These are phyloP conservation scores for Salix brachista DNA, from an alignment of 345 rosid genomes.

Conservation along the genomic window DNA sequence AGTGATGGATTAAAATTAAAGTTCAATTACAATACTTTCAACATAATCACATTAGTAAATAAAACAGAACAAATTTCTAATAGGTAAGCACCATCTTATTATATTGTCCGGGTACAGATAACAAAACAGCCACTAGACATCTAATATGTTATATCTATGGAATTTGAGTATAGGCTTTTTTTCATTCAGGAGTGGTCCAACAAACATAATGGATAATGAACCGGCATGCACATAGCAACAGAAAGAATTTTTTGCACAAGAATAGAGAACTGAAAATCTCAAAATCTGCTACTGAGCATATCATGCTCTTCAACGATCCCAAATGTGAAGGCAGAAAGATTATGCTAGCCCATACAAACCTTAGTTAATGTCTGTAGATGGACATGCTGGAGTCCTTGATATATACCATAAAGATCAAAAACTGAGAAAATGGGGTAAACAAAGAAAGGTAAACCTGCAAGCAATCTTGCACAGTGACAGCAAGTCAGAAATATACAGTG, in stretches of 20 bases:
- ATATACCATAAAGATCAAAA: constrained; percentile 79
- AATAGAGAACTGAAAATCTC: background rate
- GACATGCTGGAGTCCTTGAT: constrained; percentile 78
- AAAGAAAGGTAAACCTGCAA: constrained; percentile 60
- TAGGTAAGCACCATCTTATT: background rate
- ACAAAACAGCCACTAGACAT: background rate
- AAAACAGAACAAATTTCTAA: background rate
- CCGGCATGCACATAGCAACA: too few species aligned
- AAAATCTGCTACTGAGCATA: background rate
- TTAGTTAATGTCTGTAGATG: constrained; percentile 82
- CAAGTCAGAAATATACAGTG: constrained; percentile 19
- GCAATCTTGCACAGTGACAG: constrained; percentile 41
- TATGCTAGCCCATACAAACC: constrained; percentile 34
- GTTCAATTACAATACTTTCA: background rate
- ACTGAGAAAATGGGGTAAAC: constrained; percentile 73
- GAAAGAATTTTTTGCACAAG: too few species aligned
- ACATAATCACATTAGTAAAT: background rate
- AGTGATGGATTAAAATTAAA: background rate
- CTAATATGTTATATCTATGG: background rate
- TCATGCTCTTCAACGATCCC: background rate
- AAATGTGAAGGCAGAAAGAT: background rate
- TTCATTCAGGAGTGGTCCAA: too few species aligned
- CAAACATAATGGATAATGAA: too few species aligned
- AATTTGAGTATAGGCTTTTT: too few species aligned
- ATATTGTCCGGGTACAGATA: background rate